Conservation (phyloP, 805 yeast genomes). For the baker's yeast (Saccharomyces cerevisiae) region DNA sequence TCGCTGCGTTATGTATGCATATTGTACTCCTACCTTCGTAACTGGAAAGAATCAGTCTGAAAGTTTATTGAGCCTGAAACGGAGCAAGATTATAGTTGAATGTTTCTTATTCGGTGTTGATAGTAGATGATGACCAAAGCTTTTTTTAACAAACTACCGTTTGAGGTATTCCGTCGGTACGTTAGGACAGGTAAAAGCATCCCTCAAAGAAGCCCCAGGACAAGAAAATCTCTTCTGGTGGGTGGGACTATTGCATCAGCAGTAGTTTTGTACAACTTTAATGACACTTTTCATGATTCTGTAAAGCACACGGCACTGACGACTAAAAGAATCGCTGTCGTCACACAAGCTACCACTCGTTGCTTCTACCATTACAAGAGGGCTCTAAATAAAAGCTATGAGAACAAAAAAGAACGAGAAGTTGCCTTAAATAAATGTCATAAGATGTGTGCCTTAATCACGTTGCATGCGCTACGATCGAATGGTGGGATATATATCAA, state of each 20-base stretch:
- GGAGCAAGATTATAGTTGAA: background rate
- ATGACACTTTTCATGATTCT: slow-evolving; percentile 21
- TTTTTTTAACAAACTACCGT: background rate
- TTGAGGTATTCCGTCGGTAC: background rate
- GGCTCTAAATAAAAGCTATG: slow-evolving; percentile 41
- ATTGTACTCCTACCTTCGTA: background rate
- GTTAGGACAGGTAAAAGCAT: background rate
- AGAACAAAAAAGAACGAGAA: slow-evolving; percentile 37
- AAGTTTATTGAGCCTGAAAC: background rate
- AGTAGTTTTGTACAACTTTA: slow-evolving; percentile 17
- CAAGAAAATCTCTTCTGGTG: background rate
- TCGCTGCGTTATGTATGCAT: background rate
- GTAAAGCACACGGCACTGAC: slow-evolving; percentile 23
- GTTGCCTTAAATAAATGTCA: slow-evolving; percentile 61
- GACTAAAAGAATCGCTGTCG: slow-evolving; percentile 52
- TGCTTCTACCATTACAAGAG: slow-evolving; percentile 67
- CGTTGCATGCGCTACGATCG: slow-evolving; percentile 66
- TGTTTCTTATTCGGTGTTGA: background rate
- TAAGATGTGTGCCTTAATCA: slow-evolving; percentile 63
- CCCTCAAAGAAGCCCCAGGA: background rate
- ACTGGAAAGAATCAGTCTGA: background rate
- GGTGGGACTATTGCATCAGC: slow-evolving; percentile 8
- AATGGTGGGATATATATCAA: slow-evolving; percentile 94
- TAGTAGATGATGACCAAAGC: background rate
- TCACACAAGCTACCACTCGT: slow-evolving; percentile 56